Percentiles rank a stretch among this genome's conserved stretches.
Conservation (phyloP, 306 rosid species). For the Luffa acutangula region DNA sequence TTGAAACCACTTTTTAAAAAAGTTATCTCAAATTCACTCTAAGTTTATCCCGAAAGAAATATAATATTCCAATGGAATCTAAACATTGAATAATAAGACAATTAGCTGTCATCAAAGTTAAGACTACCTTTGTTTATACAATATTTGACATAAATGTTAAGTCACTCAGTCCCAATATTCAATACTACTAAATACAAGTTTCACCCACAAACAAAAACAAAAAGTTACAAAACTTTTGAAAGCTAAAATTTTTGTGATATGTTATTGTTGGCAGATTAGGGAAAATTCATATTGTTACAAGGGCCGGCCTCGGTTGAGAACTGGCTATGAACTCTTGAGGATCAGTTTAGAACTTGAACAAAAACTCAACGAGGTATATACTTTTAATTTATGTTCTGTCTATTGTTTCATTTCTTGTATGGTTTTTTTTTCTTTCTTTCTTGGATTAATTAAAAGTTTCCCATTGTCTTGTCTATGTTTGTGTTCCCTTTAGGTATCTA, state of each 20-base stretch:
- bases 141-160: too few species aligned
- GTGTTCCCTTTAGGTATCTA: conserved; percentile 29
- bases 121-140: too few species aligned
- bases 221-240: not conserved
- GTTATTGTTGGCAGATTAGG: conserved; percentile 17
- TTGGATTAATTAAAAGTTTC: not conserved
- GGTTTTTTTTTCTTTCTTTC: not conserved
- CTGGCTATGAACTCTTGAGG: conserved; percentile 55
- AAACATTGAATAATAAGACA: too few species aligned
- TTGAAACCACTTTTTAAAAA: too few species aligned
- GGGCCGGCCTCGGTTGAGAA: conserved; percentile 69
- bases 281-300: conserved; percentile 60
- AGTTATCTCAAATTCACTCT: too few species aligned
- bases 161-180: not conserved
- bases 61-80: too few species aligned
- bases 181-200: not conserved
- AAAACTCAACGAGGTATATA: conserved; percentile 15
- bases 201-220: not conserved
- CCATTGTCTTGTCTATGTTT: not conserved
- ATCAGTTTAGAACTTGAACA: conserved; percentile 37
- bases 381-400: not conserved
- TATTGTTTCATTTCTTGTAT: not conserved
- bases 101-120: too few species aligned
- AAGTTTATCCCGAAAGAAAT: too few species aligned
- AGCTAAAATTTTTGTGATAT: not conserved